Percentiles rank a stretch among this genome's conserved stretches.
Evolutionary conservation across 1,284 basidiomycete species (phyloP).

Genomic region (Cryptococcus wingfieldii): DNA sequence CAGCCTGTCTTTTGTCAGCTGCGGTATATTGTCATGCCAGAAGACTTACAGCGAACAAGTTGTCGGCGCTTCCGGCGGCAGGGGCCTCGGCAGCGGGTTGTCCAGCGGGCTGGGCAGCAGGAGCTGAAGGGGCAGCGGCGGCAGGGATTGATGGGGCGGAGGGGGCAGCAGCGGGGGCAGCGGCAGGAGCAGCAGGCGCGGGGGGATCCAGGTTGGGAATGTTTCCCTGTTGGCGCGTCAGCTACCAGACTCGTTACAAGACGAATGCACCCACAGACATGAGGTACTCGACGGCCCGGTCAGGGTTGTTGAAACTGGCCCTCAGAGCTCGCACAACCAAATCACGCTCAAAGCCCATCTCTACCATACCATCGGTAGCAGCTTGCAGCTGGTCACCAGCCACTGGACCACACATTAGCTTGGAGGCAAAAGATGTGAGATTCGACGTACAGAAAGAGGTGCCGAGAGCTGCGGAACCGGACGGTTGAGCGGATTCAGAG

Average conservation of each 20-base stretch:
- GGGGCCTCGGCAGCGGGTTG: constrained; percentile 42
- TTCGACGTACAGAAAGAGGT: constrained; percentile 24
- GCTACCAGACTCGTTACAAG: not conserved
- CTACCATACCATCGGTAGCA: constrained; percentile 75
- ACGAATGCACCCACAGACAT: constrained; percentile 65
- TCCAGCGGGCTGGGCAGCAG: constrained; percentile 47
- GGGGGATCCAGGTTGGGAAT: constrained; percentile 36
- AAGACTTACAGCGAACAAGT: constrained; percentile 47
- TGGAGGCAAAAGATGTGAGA: not conserved
- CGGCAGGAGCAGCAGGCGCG: constrained; percentile 12
- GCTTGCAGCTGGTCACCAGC: constrained; percentile 68
- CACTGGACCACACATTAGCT: constrained; percentile 45
- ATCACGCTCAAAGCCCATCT: constrained; percentile 92
- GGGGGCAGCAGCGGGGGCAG: constrained; percentile 42
- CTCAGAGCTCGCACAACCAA: constrained; percentile 81
- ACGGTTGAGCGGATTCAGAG: constrained; percentile 31
- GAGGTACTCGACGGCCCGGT: constrained; percentile 95
- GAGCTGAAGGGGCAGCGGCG: constrained; percentile 46
- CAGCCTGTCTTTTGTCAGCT: constrained; percentile 24
- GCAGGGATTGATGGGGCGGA: constrained; percentile 24
- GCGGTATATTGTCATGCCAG: not conserved
- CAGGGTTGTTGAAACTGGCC: constrained; percentile 96
- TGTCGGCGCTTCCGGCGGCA: constrained; percentile 47
- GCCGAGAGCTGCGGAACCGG: constrained; percentile 21
- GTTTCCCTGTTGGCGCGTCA: constrained; percentile 26